Evolutionary conservation across 768 basidiomycete species (phyloP).

Genomic region (Leccinellum rugosiceps): DNA sequence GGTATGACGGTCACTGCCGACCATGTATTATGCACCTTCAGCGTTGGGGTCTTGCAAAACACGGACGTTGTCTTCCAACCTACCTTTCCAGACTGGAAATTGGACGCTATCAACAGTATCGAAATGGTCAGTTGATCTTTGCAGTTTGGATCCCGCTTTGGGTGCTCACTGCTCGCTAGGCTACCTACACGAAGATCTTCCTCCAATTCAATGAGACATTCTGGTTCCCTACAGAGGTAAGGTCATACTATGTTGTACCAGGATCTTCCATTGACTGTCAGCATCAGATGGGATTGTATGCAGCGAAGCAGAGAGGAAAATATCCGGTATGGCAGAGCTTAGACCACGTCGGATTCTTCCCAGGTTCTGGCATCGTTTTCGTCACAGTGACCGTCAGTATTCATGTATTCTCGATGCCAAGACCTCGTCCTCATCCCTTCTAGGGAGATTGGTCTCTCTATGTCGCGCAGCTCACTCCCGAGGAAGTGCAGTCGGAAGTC

Average conservation of each 20-base stretch:
- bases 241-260: background rate
- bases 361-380: constrained; percentile 49
- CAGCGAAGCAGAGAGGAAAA: constrained; percentile 53
- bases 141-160: background rate
- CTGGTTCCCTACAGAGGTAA: constrained; percentile 50
- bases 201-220: constrained; percentile 60
- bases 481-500: constrained; percentile 49
- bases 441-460: constrained; percentile 63
- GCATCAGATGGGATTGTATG: constrained; percentile 46
- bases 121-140: constrained; percentile 43
- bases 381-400: constrained; percentile 27
- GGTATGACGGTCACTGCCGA: constrained; percentile 47
- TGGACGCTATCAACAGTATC: constrained; percentile 62
- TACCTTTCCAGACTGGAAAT: constrained; percentile 54
- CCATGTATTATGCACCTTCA: constrained; percentile 66
- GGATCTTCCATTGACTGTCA: background rate
- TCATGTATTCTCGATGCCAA: background rate
- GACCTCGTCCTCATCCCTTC: background rate
- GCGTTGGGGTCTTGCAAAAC: constrained; percentile 66
- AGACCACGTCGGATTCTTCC: constrained; percentile 55
- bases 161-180: constrained; percentile 24
- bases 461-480: constrained; percentile 49
- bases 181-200: constrained; percentile 67
- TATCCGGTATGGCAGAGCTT: constrained; percentile 70
- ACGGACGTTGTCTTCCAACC: constrained; percentile 58